A percentile compares a stretch with the other conserved stretches of the same genome.
Evolutionary conservation across 768 basidiomycete genomes (phyloP).

Genomic region (Rhizopogon vinicolor): DNA sequence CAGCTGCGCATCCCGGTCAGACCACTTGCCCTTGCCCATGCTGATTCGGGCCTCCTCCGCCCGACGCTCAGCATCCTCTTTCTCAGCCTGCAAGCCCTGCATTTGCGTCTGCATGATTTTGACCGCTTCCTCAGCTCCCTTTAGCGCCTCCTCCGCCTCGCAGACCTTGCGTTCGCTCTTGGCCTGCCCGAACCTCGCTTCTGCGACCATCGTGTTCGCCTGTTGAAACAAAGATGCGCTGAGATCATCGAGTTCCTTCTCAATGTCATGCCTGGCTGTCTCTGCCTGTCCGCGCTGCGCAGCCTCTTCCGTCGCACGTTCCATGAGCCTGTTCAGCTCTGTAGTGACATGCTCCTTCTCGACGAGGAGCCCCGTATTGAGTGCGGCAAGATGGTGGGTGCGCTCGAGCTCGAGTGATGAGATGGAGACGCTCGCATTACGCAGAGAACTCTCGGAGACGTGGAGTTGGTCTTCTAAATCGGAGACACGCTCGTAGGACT

Average conservation of each 20-base stretch:
- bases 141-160: conserved; percentile 72
- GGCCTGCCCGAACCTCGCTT: conserved; percentile 68
- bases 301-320: conserved; percentile 93
- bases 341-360: conserved; percentile 87
- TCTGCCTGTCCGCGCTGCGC: conserved; percentile 89
- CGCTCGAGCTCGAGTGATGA: conserved; percentile 82
- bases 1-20: conserved; percentile 33
- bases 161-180: conserved; percentile 71
- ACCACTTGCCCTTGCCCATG: conserved; percentile 71
- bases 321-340: conserved; percentile 92
- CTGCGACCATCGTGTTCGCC: conserved; percentile 98
- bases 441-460: conserved; percentile 52
- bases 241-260: conserved; percentile 92
- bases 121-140: conserved; percentile 84
- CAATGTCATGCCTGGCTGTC: conserved; percentile 74
- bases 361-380: conserved; percentile 89
- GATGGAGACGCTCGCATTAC: conserved; percentile 59
- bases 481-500: conserved; percentile 87
- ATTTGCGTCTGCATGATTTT: conserved; percentile 81
- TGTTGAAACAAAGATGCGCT: conserved; percentile 87
- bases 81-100: conserved; percentile 67
- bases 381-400: conserved; percentile 79
- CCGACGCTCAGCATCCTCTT: conserved; percentile 54
- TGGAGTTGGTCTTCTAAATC: conserved; percentile 90
- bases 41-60: conserved; percentile 42